phyloP scores from a whole-genome alignment of 2,329 filamentous ascomycete genomes.

The Penicillium paneum region DNA sequence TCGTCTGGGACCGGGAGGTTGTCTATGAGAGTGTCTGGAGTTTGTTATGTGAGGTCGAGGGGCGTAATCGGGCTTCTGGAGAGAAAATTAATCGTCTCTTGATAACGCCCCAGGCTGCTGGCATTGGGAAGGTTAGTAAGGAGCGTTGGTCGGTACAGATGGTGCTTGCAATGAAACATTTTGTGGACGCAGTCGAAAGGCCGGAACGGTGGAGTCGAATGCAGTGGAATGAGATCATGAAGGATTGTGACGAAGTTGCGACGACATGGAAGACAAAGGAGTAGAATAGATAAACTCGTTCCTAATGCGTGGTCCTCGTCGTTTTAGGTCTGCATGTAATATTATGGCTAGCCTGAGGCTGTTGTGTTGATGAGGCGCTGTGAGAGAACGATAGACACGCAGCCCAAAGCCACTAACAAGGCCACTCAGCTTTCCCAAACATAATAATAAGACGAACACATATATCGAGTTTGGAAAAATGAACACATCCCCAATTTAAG shows the following conservation, averaged over 20 bases:
- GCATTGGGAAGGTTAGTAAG: conserved; percentile 46
- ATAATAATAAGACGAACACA: not conserved
- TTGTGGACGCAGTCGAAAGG: conserved; percentile 46
- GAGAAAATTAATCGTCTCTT: conserved; percentile 44
- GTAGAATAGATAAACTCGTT: no score
- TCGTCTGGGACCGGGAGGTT: conserved; percentile 52
- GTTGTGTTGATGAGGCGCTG: no score
- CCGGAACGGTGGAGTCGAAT: conserved; percentile 45
- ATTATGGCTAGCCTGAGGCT: no score
- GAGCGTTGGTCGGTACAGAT: conserved; percentile 52
- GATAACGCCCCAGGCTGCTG: conserved; percentile 54
- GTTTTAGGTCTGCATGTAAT: no score
- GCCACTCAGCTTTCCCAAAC: no score
- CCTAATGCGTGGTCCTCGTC: no score
- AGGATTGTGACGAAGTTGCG: conserved; percentile 24
- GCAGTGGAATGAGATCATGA: conserved; percentile 35
- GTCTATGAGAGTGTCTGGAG: conserved; percentile 56
- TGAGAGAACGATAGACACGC: no score
- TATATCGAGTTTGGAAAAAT: not conserved
- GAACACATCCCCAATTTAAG: not conserved
- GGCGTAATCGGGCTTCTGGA: conserved; percentile 40
- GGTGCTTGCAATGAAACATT: conserved; percentile 53
- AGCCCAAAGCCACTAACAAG: no score
- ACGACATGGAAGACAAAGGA: conserved; percentile 12
- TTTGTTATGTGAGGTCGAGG: conserved; percentile 49